Percentiles rank a stretch among this genome's conserved stretches.
Conservation (phyloP, 768 basidiomycete genomes). For the Pleurotus tuoliensis region DNA sequence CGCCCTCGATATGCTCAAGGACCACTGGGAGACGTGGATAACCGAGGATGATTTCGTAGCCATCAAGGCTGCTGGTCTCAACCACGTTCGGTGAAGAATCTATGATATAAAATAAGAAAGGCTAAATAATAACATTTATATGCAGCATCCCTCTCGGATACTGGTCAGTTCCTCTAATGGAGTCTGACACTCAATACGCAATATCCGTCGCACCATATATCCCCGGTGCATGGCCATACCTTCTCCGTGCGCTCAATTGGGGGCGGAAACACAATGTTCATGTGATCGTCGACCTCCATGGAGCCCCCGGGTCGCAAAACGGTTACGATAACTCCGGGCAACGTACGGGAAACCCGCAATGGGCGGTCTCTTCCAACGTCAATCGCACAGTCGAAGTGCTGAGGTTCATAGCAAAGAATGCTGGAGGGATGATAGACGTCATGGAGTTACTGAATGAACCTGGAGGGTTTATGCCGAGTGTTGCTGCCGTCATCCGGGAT, state of each 20-base stretch:
- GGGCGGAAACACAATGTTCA: constrained; percentile 59
- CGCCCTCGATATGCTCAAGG: constrained; percentile 38
- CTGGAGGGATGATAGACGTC: constrained; percentile 56
- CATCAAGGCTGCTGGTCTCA: constrained; percentile 64
- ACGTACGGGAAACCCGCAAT: constrained; percentile 48
- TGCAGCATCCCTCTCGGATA: constrained; percentile 67
- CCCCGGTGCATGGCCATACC: constrained; percentile 66
- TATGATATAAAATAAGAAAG: background rate
- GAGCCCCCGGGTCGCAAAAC: constrained; percentile 62
- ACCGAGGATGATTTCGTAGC: constrained; percentile 67
- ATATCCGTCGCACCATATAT: constrained; percentile 51
- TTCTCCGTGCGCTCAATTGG: constrained; percentile 60
- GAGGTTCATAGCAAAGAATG: constrained; percentile 45
- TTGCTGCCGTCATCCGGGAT: constrained; percentile 27
- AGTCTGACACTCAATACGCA: constrained; percentile 45
- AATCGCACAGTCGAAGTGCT: constrained; percentile 56
- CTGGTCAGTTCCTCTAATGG: constrained; percentile 72
- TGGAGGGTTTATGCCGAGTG: constrained; percentile 45
- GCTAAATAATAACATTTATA: background rate
- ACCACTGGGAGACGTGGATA: constrained; percentile 65
- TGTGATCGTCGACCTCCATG: constrained; percentile 76
- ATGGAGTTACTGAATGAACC: constrained; percentile 72
- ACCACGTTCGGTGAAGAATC: constrained; percentile 57
- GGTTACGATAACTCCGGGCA: constrained; percentile 79
- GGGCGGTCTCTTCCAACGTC: constrained; percentile 49